Evolutionary conservation across 345 rosid genomes (phyloP).

Genomic region (Trapa bicornis): DNA sequence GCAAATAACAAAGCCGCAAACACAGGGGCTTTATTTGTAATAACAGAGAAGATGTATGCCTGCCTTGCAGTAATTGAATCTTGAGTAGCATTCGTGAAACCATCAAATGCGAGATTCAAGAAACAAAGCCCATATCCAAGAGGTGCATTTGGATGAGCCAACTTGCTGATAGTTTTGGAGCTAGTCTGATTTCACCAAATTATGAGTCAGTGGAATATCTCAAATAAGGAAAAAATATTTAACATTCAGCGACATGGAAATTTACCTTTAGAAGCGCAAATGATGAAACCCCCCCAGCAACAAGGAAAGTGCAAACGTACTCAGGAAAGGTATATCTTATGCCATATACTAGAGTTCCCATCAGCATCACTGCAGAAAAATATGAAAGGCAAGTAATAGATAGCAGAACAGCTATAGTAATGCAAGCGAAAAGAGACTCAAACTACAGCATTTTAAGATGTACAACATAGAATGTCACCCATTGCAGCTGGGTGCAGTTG

Average conservation of each 20-base stretch:
- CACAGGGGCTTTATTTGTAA: not conserved
- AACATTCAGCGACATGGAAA: not conserved
- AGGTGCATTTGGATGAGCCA: conserved; percentile 93
- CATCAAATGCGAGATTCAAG: conserved; percentile 89
- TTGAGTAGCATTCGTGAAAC: conserved; percentile 96
- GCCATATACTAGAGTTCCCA: conserved; percentile 86
- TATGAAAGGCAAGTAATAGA: not conserved
- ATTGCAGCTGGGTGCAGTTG: not conserved
- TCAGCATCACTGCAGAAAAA: conserved; percentile 65
- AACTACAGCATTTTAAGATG: not conserved
- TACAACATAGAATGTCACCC: not conserved
- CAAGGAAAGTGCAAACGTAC: conserved; percentile 70
- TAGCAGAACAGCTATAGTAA: not conserved
- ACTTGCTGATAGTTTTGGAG: conserved; percentile 84
- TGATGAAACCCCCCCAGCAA: conserved; percentile 83
- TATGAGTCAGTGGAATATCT: not conserved
- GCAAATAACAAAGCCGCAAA: not conserved
- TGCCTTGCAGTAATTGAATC: conserved; percentile 84
- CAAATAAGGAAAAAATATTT: not conserved
- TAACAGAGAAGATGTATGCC: not conserved
- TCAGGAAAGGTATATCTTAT: conserved; percentile 68
- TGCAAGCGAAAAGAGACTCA: no score
- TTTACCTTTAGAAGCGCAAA: conserved; percentile 84
- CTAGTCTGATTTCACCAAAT: conserved; percentile 49
- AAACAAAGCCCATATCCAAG: conserved; percentile 90